Conservation (phyloP, 768 basidiomycete genomes). For the Asterophora lycoperdoides region DNA sequence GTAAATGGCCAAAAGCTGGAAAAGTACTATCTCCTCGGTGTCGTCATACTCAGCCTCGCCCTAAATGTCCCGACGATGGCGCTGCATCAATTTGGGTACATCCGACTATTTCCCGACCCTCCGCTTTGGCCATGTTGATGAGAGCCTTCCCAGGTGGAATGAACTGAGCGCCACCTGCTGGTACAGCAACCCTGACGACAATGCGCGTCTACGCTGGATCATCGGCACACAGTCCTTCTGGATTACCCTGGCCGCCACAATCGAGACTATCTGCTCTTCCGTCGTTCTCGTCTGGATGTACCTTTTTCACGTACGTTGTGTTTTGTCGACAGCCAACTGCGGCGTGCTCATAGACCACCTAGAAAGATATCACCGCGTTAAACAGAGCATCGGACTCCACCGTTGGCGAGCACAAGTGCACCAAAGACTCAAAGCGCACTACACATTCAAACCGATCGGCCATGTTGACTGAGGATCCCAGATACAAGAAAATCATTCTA, state of each 20-base stretch:
- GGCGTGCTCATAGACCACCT: too few relatives aligned
- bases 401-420: too few relatives aligned
- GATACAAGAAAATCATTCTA: conserved; percentile 5
- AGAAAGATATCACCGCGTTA: too few relatives aligned
- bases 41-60: conserved; percentile 12
- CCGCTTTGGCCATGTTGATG: too few relatives aligned
- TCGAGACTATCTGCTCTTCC: conserved; percentile 10
- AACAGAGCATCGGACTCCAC: too few relatives aligned
- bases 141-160: conserved; percentile 6
- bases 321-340: not conserved
- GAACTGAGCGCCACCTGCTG: conserved; percentile 5
- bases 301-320: conserved; percentile 4
- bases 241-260: conserved; percentile 7
- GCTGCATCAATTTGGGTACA: conserved; percentile 22
- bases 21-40: conserved; percentile 23
- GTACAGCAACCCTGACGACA: conserved; percentile 9
- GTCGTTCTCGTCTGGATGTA: conserved; percentile 10
- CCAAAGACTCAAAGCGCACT: not conserved
- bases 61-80: conserved; percentile 19
- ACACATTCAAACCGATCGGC: not conserved
- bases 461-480: not conserved
- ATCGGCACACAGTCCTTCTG: conserved; percentile 11
- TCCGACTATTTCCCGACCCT: not conserved
- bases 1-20: conserved; percentile 24
- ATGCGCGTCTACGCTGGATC: conserved; percentile 3